A percentile compares a stretch with the other conserved stretches of the same genome.
Conservation (phyloP, 768 basidiomycete species). For the Pleurotus djamor region DNA sequence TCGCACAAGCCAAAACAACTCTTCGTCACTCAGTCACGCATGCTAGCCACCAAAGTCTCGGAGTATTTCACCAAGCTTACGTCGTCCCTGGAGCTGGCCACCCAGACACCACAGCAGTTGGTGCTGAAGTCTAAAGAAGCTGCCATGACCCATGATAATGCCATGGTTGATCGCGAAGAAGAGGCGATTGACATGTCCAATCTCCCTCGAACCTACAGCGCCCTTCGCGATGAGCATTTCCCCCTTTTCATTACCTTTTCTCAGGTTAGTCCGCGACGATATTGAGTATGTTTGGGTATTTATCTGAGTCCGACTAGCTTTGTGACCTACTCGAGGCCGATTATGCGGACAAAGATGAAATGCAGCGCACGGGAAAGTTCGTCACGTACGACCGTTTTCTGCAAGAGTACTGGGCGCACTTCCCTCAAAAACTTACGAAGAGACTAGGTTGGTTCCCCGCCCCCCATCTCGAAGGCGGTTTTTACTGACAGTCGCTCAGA, state of each 20-base stretch:
- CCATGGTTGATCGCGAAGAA: conserved; percentile 41
- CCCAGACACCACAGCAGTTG: conserved; percentile 36
- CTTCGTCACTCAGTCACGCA: conserved; percentile 69
- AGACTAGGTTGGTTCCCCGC: conserved; percentile 41
- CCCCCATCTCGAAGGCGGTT: not conserved
- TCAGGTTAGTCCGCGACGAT: conserved; percentile 33
- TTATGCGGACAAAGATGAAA: conserved; percentile 14
- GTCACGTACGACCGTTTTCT: conserved; percentile 49
- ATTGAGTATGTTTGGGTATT: not conserved
- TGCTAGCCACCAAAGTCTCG: conserved; percentile 68
- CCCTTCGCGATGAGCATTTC: conserved; percentile 58
- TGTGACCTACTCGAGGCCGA: conserved; percentile 50
- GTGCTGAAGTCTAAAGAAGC: conserved; percentile 18
- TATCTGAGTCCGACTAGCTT: conserved; percentile 28
- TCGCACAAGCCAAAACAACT: conserved; percentile 58
- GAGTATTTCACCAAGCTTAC: conserved; percentile 58
- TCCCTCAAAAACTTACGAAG: conserved; percentile 48
- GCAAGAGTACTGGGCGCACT: conserved; percentile 56
- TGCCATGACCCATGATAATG: conserved; percentile 11
- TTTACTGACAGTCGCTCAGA: conserved; percentile 34
- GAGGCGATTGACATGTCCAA: conserved; percentile 33
- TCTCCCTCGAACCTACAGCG: conserved; percentile 53
- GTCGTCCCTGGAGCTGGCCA: conserved; percentile 35
- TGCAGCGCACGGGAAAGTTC: conserved; percentile 10
- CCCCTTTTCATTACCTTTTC: conserved; percentile 72